Evolutionary conservation across 2,329 filamentous ascomycete genomes (phyloP), one percentile per base, ranked within the genome.

Genomic region (Canariomyces notabilis): DNA sequence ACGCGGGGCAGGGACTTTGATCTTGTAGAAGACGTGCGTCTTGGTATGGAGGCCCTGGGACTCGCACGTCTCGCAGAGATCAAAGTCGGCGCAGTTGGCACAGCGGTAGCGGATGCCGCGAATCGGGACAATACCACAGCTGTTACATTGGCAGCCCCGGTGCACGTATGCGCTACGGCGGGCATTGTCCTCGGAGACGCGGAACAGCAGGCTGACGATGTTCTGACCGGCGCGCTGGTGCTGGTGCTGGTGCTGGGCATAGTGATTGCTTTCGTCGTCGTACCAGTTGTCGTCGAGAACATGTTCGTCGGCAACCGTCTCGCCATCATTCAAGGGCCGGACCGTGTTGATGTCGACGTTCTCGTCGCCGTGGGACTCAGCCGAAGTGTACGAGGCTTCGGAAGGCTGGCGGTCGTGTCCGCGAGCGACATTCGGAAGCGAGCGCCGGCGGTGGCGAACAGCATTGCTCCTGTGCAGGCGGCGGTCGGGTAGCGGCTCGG

Each of bases 1-100:
- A 22, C 89, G 86, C 0, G 90, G 89, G 1, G 89, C 86, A 1
- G 93, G 93, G 9, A 97, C 84, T 45, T 84, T 84, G 61, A 98
- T 87, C 66, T 97, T 97, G 75, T 94, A 95, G 67, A 98, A 97
- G 37, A 97, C 80, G 66, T 98, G 93, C 1, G 89, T 95, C 64
- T 91, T 94, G 60, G 79, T 82, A 62, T 95, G 91, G 2, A 83
- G 68, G 18, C 80, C 79, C 57, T 83, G 80, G 5, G 87, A 80
- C 68, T 98, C 91, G 68, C 93, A 98, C 6, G 83, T 83, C 62
- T 96, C 89, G 70, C 93, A 98, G 2, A 98, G 79, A 63, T 98
- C 93, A 62, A 89, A 97, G 66, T 98, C 91, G 54, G 87, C 82
- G 63, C 93, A 98, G 68, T 98, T 97, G 57, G 89, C 84, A 67